These are phyloP conservation scores for Eimeria mitis DNA, from an alignment of 169 alveolate species.

Conservation along the genomic window DNA sequence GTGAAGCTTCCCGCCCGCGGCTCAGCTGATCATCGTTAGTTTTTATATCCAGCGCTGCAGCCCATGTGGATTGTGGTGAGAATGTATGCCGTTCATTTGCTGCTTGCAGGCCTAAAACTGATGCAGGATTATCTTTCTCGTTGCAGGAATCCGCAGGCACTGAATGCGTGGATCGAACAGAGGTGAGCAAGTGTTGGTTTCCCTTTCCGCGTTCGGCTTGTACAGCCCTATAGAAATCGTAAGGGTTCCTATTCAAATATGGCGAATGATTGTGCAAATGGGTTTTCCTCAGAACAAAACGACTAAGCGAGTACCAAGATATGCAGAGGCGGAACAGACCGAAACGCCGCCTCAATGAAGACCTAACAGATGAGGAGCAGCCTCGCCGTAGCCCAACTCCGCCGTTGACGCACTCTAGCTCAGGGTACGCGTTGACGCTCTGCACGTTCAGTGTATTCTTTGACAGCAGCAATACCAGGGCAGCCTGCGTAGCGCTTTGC, in stretches of 20 bases:
- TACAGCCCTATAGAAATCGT: background rate
- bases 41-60: background rate
- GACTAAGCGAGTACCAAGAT: slow-evolving; percentile 67
- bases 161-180: slow-evolving; percentile 70
- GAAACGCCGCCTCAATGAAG: slow-evolving; percentile 76
- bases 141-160: slow-evolving; percentile 78
- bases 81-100: background rate
- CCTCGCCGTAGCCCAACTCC: slow-evolving; percentile 85
- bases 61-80: background rate
- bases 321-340: slow-evolving; percentile 76
- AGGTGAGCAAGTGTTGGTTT: slow-evolving; percentile 16
- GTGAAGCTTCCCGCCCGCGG: background rate
- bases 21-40: background rate
- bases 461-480: background rate
- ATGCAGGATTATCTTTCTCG: slow-evolving; percentile 78
- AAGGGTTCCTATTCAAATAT: background rate
- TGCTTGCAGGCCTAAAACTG: slow-evolving; percentile 68
- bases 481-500: background rate
- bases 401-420: slow-evolving; percentile 77
- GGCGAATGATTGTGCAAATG: background rate
- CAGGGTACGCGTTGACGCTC: slow-evolving; percentile 63
- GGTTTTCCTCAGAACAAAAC: slow-evolving; percentile 7
- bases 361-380: slow-evolving; percentile 81
- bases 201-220: background rate
- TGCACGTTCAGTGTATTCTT: background rate